These are phyloP conservation scores for Claviceps capensis DNA, from an alignment of 2,329 filamentous ascomycete genomes.

Conservation along the genomic window DNA sequence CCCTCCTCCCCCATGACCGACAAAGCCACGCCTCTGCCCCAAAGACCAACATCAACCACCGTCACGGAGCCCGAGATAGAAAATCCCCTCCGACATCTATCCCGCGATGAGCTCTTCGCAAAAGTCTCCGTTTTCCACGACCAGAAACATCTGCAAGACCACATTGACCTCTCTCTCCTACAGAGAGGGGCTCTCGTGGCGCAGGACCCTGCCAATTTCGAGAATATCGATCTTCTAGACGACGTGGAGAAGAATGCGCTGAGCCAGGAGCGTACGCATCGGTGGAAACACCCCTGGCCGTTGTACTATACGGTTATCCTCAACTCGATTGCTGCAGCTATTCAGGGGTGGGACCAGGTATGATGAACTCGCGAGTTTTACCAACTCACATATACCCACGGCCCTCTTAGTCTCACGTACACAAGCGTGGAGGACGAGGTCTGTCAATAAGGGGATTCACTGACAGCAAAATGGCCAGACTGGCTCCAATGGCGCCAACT, in stretches of 20 bases:
- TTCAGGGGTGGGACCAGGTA: conserved; percentile 33
- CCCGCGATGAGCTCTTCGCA: conserved; percentile 34
- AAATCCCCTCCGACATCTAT: conserved; percentile 38
- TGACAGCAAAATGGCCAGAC: conserved; percentile 14
- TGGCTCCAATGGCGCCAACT: conserved; percentile 33
- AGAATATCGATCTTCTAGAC: conserved; percentile 14
- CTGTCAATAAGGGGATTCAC: background rate
- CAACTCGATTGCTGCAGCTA: conserved; percentile 39
- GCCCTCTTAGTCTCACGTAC: too few species aligned
- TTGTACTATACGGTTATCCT: conserved; percentile 37
- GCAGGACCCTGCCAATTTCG: conserved; percentile 21
- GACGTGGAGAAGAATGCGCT: conserved; percentile 26
- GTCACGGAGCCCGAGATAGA: conserved; percentile 16
- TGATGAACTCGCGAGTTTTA: background rate
- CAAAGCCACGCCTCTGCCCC: background rate
- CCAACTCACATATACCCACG: too few species aligned
- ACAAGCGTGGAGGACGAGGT: too few species aligned
- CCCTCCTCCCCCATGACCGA: background rate
- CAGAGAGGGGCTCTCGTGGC: conserved; percentile 24
- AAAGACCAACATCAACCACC: conserved; percentile 3
- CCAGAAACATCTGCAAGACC: conserved; percentile 29
- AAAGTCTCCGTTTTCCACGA: conserved; percentile 41
- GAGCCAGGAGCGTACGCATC: conserved; percentile 38
- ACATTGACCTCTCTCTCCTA: conserved; percentile 27
- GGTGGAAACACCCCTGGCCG: conserved; percentile 38